Conservation (phyloP, 2,329 filamentous ascomycete species). For the Neospermospora avenae region DNA sequence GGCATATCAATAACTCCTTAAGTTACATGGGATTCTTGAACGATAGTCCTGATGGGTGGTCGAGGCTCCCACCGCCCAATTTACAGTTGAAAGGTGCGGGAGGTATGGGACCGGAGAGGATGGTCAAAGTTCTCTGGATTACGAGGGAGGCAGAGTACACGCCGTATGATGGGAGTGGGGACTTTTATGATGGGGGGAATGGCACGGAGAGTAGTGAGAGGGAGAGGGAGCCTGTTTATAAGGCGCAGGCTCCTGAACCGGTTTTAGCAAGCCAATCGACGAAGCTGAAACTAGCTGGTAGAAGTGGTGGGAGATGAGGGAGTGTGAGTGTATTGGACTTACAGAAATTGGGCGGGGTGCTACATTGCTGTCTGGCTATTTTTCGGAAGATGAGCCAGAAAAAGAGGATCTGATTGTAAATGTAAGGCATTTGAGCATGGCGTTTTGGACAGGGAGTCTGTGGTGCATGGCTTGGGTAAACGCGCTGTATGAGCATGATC, state of each 20-base stretch:
- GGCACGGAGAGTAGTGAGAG: conserved; percentile 25
- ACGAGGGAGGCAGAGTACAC: conserved; percentile 30
- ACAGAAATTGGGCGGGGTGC: too few relatives aligned
- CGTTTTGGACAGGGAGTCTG: too few relatives aligned
- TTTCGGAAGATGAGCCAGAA: too few relatives aligned
- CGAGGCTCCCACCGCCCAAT: conserved; percentile 42
- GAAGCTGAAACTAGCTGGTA: background rate
- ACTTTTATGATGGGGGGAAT: conserved; percentile 41
- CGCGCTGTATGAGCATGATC: too few relatives aligned
- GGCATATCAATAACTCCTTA: conserved; percentile 39
- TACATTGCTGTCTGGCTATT: too few relatives aligned
- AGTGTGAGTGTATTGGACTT: too few relatives aligned
- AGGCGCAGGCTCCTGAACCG: conserved; percentile 29
- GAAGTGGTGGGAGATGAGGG: too few relatives aligned
- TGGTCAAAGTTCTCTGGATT: conserved; percentile 32
- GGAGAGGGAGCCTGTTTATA: conserved; percentile 39
- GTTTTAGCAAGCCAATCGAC: conserved; percentile 13
- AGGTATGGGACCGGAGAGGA: conserved; percentile 39
- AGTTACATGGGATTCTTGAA: conserved; percentile 44
- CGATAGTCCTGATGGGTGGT: conserved; percentile 33
- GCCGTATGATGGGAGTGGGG: conserved; percentile 46
- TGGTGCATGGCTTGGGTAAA: too few relatives aligned
- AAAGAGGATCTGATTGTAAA: too few relatives aligned
- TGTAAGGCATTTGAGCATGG: too few relatives aligned
- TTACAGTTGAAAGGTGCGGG: conserved; percentile 43